phyloP scores from a whole-genome alignment of 2,329 filamentous ascomycete species.

The Paradendryphiella salina region DNA sequence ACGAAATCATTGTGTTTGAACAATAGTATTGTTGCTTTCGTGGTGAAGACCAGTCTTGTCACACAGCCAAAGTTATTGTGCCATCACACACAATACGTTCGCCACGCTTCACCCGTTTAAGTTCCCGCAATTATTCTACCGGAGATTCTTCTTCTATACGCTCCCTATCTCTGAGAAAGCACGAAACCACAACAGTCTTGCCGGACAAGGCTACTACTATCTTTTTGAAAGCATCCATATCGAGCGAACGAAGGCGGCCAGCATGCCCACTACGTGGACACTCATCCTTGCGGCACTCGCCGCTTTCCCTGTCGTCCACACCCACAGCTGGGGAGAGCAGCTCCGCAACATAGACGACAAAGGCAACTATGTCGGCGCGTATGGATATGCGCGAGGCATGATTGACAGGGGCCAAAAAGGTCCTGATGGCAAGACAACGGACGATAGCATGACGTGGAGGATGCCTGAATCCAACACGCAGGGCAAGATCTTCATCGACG shows the following conservation, averaged over 20 bases:
- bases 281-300: constrained; percentile 24
- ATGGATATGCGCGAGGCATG: constrained; percentile 77
- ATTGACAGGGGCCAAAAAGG: constrained; percentile 59
- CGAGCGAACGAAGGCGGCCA: constrained; percentile 7
- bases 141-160: constrained; percentile 1
- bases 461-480: constrained; percentile 57
- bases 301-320: constrained; percentile 25
- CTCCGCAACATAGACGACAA: constrained; percentile 71
- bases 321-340: constrained; percentile 82
- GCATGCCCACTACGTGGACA: constrained; percentile 26
- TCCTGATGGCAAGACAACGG: constrained; percentile 53
- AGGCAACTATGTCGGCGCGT: constrained; percentile 70
- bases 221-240: neutral
- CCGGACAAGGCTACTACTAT: constrained; percentile 6
- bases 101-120: constrained; percentile 13
- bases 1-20: constrained; percentile 29
- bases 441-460: constrained; percentile 56
- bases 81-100: constrained; percentile 15
- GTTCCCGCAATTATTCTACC: constrained; percentile 1
- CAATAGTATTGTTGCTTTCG: constrained; percentile 34
- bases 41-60: constrained; percentile 31
- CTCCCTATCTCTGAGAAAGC: neutral
- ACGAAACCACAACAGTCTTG: neutral
- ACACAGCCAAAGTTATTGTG: constrained; percentile 20
- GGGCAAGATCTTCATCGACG: constrained; percentile 53